Evolutionary conservation across 129 eudicot species (phyloP), one percentile per base, ranked within the genome.

Genomic region (Flaveria trinervia): DNA sequence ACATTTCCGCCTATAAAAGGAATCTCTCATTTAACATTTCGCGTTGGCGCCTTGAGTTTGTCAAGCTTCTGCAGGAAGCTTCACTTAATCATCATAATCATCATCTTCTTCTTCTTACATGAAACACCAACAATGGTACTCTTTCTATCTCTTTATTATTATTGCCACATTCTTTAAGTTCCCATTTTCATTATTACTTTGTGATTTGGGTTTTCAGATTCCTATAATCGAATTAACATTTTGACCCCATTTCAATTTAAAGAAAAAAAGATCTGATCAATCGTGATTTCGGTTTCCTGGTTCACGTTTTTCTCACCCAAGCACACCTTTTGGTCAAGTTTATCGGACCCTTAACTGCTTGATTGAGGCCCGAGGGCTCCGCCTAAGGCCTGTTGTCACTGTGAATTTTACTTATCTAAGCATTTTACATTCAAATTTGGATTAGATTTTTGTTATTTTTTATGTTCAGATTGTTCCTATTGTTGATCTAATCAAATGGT

Each of bases 1-100:
- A 49, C 0, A 13, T 49, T 48, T 1, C 59, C n/a, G 18, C 18
- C 22, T 62, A 62, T 28, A 62, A 62, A 62, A 62, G 68, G 45
- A 14, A 28, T 28, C 68, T 7, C 44, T 30, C 22, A 15, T 64
- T 64, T 64, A 28, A 64, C 12, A 30, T 12, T 20, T 25, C 3
- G 1, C n/a, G 17, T 78, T 78, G 33, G 77, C 83, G 83, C 83
- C 77, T 62, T 20, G 18, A 55, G 70, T 70, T 28, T 26, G 30
- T 26, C 33, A 4, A 78, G 77, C 83, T 79, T 79, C 77, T 79
- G 56, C 55, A 49, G 65, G 56, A 79, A 71, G 83, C 72, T 62
- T 79, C 72, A 33, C 39, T 33, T 7, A 33, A 33, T 33, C 39
- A 33, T 33, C 39, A 16, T 9, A 7, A 26, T n/a, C 23, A 7